These are phyloP conservation scores for Actinidia arguta DNA, from an alignment of 179 eudicot genomes.

Conservation along the genomic window DNA sequence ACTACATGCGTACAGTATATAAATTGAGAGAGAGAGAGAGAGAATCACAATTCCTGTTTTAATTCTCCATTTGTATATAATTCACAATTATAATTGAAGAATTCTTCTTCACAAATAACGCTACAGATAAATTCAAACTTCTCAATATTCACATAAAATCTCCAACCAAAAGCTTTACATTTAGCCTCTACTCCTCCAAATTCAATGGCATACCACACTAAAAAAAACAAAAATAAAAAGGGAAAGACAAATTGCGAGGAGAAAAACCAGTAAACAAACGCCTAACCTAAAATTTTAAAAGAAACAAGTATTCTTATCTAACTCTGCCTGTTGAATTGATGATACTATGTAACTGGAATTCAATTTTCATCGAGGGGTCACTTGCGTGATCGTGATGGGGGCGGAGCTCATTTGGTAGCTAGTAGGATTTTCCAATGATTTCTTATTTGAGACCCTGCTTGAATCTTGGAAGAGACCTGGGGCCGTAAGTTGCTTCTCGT, in stretches of 20 bases:
- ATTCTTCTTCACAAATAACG: no score
- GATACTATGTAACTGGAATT: neutral
- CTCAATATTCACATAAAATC: neutral
- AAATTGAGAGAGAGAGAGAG: no score
- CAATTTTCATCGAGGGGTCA: constrained; percentile 66
- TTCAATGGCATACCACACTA: neutral
- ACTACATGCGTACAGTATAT: no score
- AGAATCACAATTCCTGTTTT: no score
- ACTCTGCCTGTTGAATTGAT: neutral
- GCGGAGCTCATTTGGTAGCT: constrained; percentile 63
- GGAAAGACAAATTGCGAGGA: neutral
- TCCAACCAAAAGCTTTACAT: neutral
- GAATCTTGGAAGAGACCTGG: constrained; percentile 69
- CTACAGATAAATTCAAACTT: no score
- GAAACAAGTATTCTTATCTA: neutral
- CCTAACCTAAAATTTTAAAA: neutral
- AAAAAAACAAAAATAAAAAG: neutral
- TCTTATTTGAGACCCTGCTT: constrained; percentile 30
- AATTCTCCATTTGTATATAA: no score
- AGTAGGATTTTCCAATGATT: constrained; percentile 41
- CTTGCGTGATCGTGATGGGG: constrained; percentile 60
- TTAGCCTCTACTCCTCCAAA: neutral
- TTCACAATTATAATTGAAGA: no score
- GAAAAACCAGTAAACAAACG: neutral
- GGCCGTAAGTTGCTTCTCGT: constrained; percentile 70